phyloP scores from a whole-genome alignment of 768 basidiomycete genomes.

The Podaxis pistillaris region DNA sequence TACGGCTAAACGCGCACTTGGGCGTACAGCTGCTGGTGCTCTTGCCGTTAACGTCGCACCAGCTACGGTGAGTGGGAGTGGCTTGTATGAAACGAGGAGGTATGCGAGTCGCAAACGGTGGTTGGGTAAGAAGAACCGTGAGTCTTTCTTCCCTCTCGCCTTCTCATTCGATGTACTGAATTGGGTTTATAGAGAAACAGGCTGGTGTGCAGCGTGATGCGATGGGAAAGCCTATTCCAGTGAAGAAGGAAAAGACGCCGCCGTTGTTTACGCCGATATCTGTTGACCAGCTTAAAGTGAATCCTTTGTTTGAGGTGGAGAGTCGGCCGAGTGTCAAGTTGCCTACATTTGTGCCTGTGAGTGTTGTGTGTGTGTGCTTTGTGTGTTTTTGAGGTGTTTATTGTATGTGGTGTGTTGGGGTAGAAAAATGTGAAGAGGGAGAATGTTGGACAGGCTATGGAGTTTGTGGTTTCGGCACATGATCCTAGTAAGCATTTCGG shows the following conservation, averaged over 20 bases:
- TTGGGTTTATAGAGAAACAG: background rate
- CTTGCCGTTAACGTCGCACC: background rate
- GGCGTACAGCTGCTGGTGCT: background rate
- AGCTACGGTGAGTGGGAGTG: background rate
- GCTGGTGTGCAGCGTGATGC: conserved; percentile 4
- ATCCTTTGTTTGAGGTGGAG: conserved; percentile 1
- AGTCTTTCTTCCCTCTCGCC: background rate
- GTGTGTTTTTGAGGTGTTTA: background rate
- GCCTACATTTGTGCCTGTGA: conserved; percentile 11
- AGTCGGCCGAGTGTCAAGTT: conserved; percentile 1
- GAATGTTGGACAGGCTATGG: conserved; percentile 44
- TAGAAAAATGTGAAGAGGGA: conserved; percentile 26
- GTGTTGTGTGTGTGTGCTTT: background rate
- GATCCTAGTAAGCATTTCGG: conserved; percentile 66
- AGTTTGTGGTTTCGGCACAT: conserved; percentile 42
- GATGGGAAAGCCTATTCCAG: background rate
- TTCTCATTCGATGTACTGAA: background rate
- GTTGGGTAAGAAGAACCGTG: background rate
- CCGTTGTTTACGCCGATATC: conserved; percentile 16
- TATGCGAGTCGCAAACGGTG: conserved; percentile 6
- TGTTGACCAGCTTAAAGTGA: conserved; percentile 4
- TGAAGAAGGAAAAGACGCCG: conserved; percentile 3
- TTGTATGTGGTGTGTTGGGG: background rate
- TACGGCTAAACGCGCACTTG: background rate
- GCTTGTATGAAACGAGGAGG: background rate